Conservation (phyloP, 805 yeast species). For the Lipomyces oligophaga region DNA sequence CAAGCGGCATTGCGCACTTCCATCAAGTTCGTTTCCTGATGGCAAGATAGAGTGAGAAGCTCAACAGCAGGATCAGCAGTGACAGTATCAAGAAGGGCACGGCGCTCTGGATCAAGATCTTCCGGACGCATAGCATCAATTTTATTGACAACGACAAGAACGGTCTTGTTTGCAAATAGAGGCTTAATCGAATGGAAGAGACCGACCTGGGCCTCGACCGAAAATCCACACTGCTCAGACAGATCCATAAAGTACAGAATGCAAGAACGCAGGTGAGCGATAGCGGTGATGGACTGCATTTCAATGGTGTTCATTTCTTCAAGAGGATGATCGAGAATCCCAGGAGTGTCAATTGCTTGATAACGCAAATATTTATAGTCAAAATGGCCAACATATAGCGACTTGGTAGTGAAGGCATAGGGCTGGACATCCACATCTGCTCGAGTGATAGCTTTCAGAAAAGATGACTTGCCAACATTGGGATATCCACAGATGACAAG, state of each 20-base stretch:
- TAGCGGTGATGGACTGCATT: slow-evolving; percentile 98
- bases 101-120: slow-evolving; percentile 74
- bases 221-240: slow-evolving; percentile 98
- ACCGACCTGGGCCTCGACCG: slow-evolving; percentile 95
- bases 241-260: slow-evolving; percentile 97
- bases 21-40: slow-evolving; percentile 92
- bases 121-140: slow-evolving; percentile 83
- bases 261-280: slow-evolving; percentile 96
- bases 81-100: slow-evolving; percentile 64
- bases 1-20: slow-evolving; percentile 94
- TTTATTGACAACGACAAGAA: slow-evolving; percentile 92
- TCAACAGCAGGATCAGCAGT: slow-evolving; percentile 65
- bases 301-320: slow-evolving; percentile 99
- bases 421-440: slow-evolving; percentile 99
- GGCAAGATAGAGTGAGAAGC: slow-evolving; percentile 88
- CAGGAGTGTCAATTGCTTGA: slow-evolving; percentile 99
- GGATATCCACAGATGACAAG: slow-evolving; percentile 97
- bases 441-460: slow-evolving; percentile 86
- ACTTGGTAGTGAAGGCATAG: slow-evolving; percentile 97
- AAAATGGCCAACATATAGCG: slow-evolving; percentile 96
- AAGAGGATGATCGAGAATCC: slow-evolving; percentile 96
- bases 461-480: slow-evolving; percentile 97
- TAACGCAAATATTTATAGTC: slow-evolving; percentile 96
- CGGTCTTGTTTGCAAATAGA: slow-evolving; percentile 92
- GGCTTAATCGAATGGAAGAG: slow-evolving; percentile 96